Evolutionary conservation across 371 early-diverging fungal genomes (phyloP), one percentile per base, ranked within the genome.

Genomic region (Lichtheimia corymbifera): DNA sequence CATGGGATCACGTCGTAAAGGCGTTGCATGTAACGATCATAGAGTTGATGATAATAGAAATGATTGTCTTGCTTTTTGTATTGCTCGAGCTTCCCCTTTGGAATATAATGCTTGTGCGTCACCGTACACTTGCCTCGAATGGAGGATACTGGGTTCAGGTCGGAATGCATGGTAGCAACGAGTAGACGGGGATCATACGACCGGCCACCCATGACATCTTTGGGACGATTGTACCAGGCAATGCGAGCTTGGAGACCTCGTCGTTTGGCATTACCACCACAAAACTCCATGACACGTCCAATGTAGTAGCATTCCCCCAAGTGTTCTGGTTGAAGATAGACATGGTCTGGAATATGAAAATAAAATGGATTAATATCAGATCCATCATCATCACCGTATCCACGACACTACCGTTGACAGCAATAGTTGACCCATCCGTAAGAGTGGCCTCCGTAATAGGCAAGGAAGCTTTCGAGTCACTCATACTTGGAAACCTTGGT

Each of bases 101-200:
- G 68, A 40, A 94, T 86, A 61, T 92, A 85, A 42, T 85, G 65
- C 11, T 79, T 78, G 64, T 95, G 95, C 11, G 73, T 71, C 28
- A 94, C 88, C 18, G 64, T 67, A 67, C 95, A 94, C 61, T 89
- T 91, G 52, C 92, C 93, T 49, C 87, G 83, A 65, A 95, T 92
- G 58, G 87, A 82, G 5, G 89, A 80, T 1, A 93, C 79, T 15
- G 93, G 91, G 60, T 92, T 89, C 66, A 92, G 67, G 63, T 94
- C 94, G 14, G 90, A 86, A 74, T 94, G 89, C 93, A 95, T 94
- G 20, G 92, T 91, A 3, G 95, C 95, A 7, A 93, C 78, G 25
- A 95, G 73, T 5, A 90, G 73, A 4, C 90, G 82, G 40, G 88
- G 80, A 77, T 93, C 93, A 55, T 87, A 79, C 15, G 80, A 75